Percentiles rank a stretch among this genome's conserved stretches.
Conservation (phyloP, 2,329 filamentous ascomycete genomes). For the Zymoseptoria ardabiliae region DNA sequence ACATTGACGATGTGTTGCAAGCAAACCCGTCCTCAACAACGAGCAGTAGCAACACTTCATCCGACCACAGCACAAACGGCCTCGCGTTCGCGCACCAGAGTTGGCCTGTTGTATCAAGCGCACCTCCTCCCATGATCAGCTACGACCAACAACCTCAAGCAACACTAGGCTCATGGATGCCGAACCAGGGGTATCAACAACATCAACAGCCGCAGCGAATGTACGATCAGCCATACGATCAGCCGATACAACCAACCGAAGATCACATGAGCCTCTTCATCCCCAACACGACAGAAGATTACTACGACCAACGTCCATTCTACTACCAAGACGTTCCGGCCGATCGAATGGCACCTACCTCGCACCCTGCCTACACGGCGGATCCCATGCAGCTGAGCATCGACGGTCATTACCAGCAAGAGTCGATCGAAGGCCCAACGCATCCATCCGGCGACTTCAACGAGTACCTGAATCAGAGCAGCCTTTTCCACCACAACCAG, state of each 20-base stretch:
- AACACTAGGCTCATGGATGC: constrained; percentile 9
- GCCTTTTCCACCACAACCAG: neutral
- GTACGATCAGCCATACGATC: neutral
- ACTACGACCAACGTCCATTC: neutral
- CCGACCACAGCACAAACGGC: constrained; percentile 2
- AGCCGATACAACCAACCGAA: neutral
- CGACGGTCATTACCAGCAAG: neutral
- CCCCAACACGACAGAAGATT: neutral
- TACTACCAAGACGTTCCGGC: constrained; percentile 7
- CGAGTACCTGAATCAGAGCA: neutral
- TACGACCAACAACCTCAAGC: constrained; percentile 9
- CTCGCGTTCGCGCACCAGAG: constrained; percentile 3
- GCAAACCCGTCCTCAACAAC: constrained; percentile 8
- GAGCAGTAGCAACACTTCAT: constrained; percentile 7
- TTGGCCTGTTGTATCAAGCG: constrained; percentile 9
- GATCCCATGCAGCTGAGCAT: neutral
- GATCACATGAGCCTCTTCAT: neutral
- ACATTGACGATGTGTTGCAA: constrained; percentile 10
- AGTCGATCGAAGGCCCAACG: neutral
- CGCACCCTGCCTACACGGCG: constrained; percentile 10
- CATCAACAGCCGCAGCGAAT: constrained; percentile 8
- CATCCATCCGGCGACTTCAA: neutral
- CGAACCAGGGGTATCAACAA: constrained; percentile 11
- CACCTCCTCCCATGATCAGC: constrained; percentile 3
- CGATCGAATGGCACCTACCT: constrained; percentile 17